Percentiles rank a stretch among this genome's conserved stretches.
phyloP scores from a whole-genome alignment of 192 early-diverging fungal species.

The Thamnidium elegans region DNA sequence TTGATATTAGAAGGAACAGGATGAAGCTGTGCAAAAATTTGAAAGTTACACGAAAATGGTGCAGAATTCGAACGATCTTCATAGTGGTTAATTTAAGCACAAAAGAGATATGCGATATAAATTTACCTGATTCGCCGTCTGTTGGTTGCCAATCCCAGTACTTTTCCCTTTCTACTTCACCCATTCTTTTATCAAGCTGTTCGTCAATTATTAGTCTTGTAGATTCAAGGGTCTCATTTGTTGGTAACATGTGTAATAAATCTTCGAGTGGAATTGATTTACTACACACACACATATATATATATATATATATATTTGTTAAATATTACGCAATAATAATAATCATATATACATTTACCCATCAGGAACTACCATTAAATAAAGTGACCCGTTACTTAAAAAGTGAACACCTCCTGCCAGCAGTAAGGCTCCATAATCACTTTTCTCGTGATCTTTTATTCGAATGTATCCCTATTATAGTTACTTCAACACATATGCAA shows the following conservation, averaged over 20 bases:
- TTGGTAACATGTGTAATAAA: constrained; percentile 46
- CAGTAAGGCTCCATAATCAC: constrained; percentile 44
- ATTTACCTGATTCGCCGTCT: constrained; percentile 34
- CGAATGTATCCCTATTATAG: constrained; percentile 41
- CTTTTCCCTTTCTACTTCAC: constrained; percentile 29
- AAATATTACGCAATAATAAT: neutral
- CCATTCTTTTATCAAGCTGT: constrained; percentile 38
- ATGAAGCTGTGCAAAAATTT: constrained; percentile 49
- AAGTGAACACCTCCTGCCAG: constrained; percentile 49
- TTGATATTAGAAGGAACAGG: constrained; percentile 39
- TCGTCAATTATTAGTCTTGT: constrained; percentile 35
- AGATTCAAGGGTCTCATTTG: constrained; percentile 31
- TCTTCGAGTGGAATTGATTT: constrained; percentile 33
- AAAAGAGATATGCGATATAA: neutral
- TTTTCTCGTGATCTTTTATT: constrained; percentile 44
- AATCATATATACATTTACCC: constrained; percentile 25
- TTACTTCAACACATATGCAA: no score
- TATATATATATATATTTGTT: neutral
- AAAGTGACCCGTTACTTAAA: constrained; percentile 50
- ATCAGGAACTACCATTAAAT: constrained; percentile 46
- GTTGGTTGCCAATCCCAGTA: constrained; percentile 8
- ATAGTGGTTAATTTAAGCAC: neutral
- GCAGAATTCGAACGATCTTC: neutral
- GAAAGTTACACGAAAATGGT: constrained; percentile 37
- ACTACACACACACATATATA: neutral